Evolutionary conservation across 2,329 filamentous ascomycete genomes (phyloP).

Genomic region (Geoglossum cookeanum): DNA sequence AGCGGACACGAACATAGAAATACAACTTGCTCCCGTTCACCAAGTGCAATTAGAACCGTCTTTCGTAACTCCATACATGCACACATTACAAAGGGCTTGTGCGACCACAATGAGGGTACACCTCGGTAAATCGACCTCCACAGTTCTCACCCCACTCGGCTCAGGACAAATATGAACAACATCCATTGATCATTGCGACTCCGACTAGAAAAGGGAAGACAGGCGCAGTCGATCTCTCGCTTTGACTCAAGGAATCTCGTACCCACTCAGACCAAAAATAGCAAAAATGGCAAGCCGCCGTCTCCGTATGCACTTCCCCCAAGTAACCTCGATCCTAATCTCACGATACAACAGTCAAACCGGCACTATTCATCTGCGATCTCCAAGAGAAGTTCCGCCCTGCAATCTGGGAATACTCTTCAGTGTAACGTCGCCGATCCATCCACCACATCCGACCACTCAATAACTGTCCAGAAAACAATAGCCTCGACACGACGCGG

Average conservation of each 20-base stretch:
- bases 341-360: slow-evolving; percentile 6
- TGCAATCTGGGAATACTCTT: slow-evolving; percentile 69
- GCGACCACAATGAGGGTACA: neutral
- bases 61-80: too few species aligned
- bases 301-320: neutral
- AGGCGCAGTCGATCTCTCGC: neutral
- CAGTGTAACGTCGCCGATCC: slow-evolving; percentile 35
- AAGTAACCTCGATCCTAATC: neutral
- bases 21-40: too few species aligned
- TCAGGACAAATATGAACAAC: too few species aligned
- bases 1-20: neutral
- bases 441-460: neutral
- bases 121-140: neutral
- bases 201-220: neutral
- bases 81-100: too few species aligned
- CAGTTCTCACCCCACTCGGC: neutral
- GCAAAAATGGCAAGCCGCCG: slow-evolving; percentile 2
- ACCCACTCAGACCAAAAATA: neutral
- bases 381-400: slow-evolving; percentile 82
- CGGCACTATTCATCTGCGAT: slow-evolving; percentile 47
- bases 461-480: neutral
- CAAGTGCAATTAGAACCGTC: too few species aligned
- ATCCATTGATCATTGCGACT: neutral
- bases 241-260: neutral
- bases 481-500: slow-evolving; percentile 26